Evolutionary conservation across 2,329 filamentous ascomycete species (phyloP).

Genomic region (Fusarium incarnatum): DNA sequence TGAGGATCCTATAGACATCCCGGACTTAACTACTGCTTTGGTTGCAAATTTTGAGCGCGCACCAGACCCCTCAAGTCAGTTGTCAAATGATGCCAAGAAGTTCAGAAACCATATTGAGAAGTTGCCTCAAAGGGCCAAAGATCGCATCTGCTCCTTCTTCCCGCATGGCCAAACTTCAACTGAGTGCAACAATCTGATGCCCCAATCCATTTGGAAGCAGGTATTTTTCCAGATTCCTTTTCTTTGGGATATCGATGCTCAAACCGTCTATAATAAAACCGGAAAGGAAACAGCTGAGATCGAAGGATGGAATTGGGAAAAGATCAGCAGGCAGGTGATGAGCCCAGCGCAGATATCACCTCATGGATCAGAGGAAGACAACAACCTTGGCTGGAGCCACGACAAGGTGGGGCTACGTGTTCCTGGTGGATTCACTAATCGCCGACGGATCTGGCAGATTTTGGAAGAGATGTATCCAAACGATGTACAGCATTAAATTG

Average conservation of each 20-base stretch:
- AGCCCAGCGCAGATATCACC: neutral
- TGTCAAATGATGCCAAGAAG: accelerated
- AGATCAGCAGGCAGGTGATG: conserved; percentile 9
- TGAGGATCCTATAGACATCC: neutral
- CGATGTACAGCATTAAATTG: neutral
- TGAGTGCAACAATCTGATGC: neutral
- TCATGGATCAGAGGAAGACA: neutral
- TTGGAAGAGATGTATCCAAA: conserved; percentile 14
- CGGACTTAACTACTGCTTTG: neutral
- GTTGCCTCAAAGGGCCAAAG: neutral
- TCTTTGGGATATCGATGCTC: conserved; percentile 9
- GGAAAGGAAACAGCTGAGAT: neutral
- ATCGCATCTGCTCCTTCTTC: neutral
- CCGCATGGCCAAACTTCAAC: neutral
- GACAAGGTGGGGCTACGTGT: neutral
- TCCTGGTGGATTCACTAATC: conserved; percentile 1
- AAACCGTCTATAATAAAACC: neutral
- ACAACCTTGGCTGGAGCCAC: neutral
- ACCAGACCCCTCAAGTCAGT: neutral
- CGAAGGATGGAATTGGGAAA: conserved; percentile 14
- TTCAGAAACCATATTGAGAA: neutral
- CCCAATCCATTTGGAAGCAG: conserved; percentile 2
- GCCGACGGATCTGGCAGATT: conserved; percentile 26
- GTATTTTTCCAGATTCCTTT: conserved; percentile 13
- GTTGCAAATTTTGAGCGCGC: neutral